These are phyloP conservation scores for Amanita rubescens DNA, from an alignment of 768 basidiomycete species.

Conservation along the genomic window DNA sequence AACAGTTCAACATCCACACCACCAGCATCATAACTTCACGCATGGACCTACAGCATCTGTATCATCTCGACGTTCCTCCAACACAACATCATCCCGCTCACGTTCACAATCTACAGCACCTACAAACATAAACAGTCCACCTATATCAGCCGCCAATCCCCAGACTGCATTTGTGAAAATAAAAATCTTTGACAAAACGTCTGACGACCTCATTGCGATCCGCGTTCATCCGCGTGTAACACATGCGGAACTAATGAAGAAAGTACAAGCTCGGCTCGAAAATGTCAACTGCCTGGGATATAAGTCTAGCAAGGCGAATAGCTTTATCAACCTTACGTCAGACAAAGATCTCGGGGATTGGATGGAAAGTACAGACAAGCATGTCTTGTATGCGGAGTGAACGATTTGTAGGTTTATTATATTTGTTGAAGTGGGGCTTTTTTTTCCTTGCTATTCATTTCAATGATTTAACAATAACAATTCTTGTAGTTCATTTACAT, in stretches of 20 bases:
- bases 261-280: constrained; percentile 84
- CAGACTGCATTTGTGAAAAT: constrained; percentile 94
- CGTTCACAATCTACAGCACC: constrained; percentile 48
- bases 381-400: constrained; percentile 76
- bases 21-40: not conserved
- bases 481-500: not conserved
- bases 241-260: constrained; percentile 81
- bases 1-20: not conserved
- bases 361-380: constrained; percentile 75
- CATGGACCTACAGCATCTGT: constrained; percentile 34
- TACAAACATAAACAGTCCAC: constrained; percentile 54
- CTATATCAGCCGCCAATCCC: constrained; percentile 70
- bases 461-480: not conserved
- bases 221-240: constrained; percentile 91
- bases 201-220: constrained; percentile 95
- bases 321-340: constrained; percentile 52
- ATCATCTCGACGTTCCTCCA: constrained; percentile 46
- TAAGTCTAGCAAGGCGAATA: constrained; percentile 62
- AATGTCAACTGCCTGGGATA: constrained; percentile 61
- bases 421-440: too few species aligned
- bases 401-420: not conserved
- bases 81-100: constrained; percentile 43
- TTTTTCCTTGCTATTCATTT: not conserved
- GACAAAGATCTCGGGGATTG: constrained; percentile 63
- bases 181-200: constrained; percentile 91